Conservation (phyloP, 805 yeast species). For the Metschnikowia noctiluminum region DNA sequence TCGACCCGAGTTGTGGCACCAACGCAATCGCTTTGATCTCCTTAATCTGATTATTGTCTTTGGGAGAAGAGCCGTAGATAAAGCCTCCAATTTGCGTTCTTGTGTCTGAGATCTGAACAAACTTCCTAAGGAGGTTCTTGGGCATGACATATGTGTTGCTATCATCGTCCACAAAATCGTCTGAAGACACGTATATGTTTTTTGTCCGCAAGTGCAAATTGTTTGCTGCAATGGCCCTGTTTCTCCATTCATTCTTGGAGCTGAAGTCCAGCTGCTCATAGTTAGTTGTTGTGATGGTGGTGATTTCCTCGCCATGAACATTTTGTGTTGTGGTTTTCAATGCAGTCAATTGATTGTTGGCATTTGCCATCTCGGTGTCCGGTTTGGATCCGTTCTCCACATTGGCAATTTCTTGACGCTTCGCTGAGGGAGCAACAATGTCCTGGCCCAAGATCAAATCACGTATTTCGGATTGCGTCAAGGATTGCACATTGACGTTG, state of each 20-base stretch:
- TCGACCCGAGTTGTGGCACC: constrained; percentile 84
- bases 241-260: constrained; percentile 89
- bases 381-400: constrained; percentile 47
- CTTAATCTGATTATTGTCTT: constrained; percentile 66
- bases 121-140: constrained; percentile 69
- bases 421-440: constrained; percentile 82
- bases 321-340: constrained; percentile 79
- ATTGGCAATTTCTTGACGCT: constrained; percentile 80
- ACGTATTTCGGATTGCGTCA: constrained; percentile 90
- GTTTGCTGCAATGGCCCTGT: constrained; percentile 75
- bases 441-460: constrained; percentile 95
- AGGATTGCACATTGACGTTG: constrained; percentile 77
- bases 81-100: constrained; percentile 80
- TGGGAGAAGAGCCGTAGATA: constrained; percentile 76
- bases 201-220: constrained; percentile 70
- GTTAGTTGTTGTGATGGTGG: constrained; percentile 85
- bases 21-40: constrained; percentile 74
- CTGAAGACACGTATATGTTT: constrained; percentile 63
- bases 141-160: constrained; percentile 76
- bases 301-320: constrained; percentile 94
- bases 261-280: constrained; percentile 83
- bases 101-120: constrained; percentile 76
- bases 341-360: constrained; percentile 60
- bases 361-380: constrained; percentile 28
- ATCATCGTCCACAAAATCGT: constrained; percentile 48